Conservation (phyloP, 306 rosid genomes). For the Trifolium dubium region DNA sequence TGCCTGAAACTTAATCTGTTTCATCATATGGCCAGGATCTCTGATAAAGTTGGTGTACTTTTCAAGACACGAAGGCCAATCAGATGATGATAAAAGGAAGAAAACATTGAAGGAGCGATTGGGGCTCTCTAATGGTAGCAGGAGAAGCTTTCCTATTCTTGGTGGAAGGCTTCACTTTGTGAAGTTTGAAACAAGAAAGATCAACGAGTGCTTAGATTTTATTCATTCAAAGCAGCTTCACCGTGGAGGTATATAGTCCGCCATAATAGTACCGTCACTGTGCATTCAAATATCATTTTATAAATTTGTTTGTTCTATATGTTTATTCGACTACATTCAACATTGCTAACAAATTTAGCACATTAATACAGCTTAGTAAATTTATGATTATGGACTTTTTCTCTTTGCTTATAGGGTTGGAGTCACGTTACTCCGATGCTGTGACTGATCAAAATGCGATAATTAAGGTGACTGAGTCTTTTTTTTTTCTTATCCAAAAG, state of each 20-base stretch:
- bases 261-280: conserved; percentile 8
- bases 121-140: conserved; percentile 71
- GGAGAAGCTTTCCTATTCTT: conserved; percentile 95
- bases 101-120: conserved; percentile 66
- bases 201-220: conserved; percentile 92
- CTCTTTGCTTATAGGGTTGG: conserved; percentile 55
- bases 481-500: conserved; percentile 14
- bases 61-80: conserved; percentile 83
- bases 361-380: background rate
- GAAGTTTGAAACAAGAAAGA: conserved; percentile 93
- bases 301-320: conserved; percentile 20
- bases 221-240: conserved; percentile 94
- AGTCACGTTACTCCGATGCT: conserved; percentile 67
- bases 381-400: conserved; percentile 5
- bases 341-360: conserved; percentile 3
- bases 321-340: conserved; percentile 31
- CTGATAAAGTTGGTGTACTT: conserved; percentile 95
- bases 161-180: conserved; percentile 99
- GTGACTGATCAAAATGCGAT: conserved; percentile 60
- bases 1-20: conserved; percentile 33
- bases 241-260: conserved; percentile 63
- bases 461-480: conserved; percentile 69
- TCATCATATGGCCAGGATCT: conserved; percentile 69
- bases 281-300: conserved; percentile 16
- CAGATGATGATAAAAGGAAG: conserved; percentile 77